Conservation (phyloP, 352 stramenopile species). For the Globisporangium barbulae region DNA sequence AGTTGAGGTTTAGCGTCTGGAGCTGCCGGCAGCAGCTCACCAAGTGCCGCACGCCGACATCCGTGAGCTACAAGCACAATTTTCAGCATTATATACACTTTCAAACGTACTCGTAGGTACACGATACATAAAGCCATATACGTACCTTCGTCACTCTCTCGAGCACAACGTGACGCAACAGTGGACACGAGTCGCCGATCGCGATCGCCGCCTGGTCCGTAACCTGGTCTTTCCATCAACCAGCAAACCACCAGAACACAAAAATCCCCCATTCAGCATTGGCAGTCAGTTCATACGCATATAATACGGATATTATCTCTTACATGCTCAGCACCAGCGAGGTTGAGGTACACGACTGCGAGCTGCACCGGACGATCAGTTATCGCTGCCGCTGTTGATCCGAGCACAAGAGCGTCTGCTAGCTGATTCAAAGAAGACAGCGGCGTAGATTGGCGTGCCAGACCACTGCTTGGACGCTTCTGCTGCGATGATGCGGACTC, state of each 20-base stretch:
- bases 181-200: constrained; percentile 16
- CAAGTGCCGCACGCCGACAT: constrained; percentile 51
- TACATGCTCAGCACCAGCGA: constrained; percentile 57
- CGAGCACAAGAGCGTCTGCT: constrained; percentile 3
- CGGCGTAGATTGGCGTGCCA: constrained; percentile 19
- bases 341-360: constrained; percentile 32
- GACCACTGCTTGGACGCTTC: background rate
- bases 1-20: constrained; percentile 51
- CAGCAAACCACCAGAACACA: background rate
- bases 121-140: background rate
- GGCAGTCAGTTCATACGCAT: background rate
- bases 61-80: constrained; percentile 40
- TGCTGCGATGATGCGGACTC: background rate
- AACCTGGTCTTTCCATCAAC: constrained; percentile 14
- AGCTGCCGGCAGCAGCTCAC: constrained; percentile 45
- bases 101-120: background rate
- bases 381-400: background rate
- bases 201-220: constrained; percentile 16
- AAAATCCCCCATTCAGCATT: background rate
- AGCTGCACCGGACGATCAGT: background rate
- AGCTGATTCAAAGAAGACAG: constrained; percentile 9
- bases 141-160: constrained; percentile 15
- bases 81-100: too few relatives aligned
- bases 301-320: background rate
- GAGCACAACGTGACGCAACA: constrained; percentile 10